Evolutionary conservation across 352 stramenopile genomes (phyloP), one percentile per base, ranked within the genome.

Genomic region (Globisporangium nagaii): DNA sequence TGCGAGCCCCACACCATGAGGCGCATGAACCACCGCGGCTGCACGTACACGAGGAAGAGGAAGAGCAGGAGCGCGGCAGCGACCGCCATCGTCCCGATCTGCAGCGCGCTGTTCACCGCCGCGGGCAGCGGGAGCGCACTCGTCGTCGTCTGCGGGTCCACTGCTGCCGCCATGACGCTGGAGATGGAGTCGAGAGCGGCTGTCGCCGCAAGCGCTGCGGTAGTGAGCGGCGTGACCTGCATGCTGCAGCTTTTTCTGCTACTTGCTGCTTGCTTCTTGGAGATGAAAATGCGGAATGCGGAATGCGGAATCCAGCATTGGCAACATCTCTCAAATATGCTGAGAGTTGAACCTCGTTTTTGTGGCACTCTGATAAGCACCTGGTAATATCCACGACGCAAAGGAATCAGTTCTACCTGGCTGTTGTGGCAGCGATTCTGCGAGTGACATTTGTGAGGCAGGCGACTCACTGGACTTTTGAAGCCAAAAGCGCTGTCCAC

Each of bases 11-110:
- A 75, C 62, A 73, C 65, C 37, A 92, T 41, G n/a, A 84, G 50
- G 28, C 75, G 73, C 58, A 92, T 67, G 46, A 90, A 61, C 70
- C 81, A 94, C 24, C 58, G 56, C 17, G 84, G 84, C 54, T 88
- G 74, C 39, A 88, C 43, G 52, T 94, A 94, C 22, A 86, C 78
- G 39, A 71, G 70, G 17, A 50, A 49, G 12, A 91, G 66, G 11
- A 88, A 42, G 8, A 60, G 42, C 41, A 64, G 47, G 13, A 63
- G 24, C 17, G n/a, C 13, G 11, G 17, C 11, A 0, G 32, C 32
- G 17, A 53, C 7, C 24, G 52, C 40, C 12, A 32, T 49, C 35
- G 56, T 25, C 17, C 31, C 56, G 6, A 54, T 56, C 49, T 63
- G 56, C 48, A 58, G 25, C 40, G 42, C 37, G 24, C 37, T 61